phyloP scores from a whole-genome alignment of 345 rosid species.

The Arabis alpina region DNA sequence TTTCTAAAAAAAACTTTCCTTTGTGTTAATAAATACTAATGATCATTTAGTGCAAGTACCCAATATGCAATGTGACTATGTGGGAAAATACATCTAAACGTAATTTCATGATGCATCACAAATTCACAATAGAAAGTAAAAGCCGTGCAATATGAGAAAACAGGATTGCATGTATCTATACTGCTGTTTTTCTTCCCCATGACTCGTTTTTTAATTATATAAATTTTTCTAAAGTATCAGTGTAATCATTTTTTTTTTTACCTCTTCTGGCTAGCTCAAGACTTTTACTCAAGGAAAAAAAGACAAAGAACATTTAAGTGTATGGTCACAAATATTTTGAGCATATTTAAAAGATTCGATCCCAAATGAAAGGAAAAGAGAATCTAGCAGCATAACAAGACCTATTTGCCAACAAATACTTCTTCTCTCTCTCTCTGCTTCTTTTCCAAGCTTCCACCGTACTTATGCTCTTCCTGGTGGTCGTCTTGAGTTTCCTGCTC shows the following conservation, averaged over 20 bases:
- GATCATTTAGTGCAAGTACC: background rate
- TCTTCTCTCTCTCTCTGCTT: conserved; percentile 29
- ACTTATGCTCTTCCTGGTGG: conserved; percentile 42
- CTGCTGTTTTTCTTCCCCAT: background rate
- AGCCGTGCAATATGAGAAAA: conserved; percentile 15
- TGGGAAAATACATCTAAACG: background rate
- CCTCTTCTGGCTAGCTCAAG: background rate
- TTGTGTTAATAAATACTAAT: no score
- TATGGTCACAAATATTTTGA: conserved; percentile 40
- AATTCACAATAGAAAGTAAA: background rate
- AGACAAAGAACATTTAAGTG: conserved; percentile 10
- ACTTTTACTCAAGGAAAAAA: conserved; percentile 6
- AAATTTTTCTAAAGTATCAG: background rate
- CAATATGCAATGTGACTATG: conserved; percentile 4
- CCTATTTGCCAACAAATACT: conserved; percentile 37
- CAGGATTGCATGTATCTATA: background rate
- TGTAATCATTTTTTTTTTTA: background rate
- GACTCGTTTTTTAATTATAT: background rate
- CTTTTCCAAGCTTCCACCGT: conserved; percentile 22
- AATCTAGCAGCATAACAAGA: conserved; percentile 42
- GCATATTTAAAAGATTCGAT: conserved; percentile 39
- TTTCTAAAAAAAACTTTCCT: no score
- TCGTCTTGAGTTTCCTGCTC: conserved; percentile 44
- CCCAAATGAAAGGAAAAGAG: conserved; percentile 45
- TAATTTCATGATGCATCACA: background rate